Percentiles rank a stretch among this genome's conserved stretches.
phyloP scores from a whole-genome alignment of 106 monocot species.

The Dendrobium chrysotoxum region DNA sequence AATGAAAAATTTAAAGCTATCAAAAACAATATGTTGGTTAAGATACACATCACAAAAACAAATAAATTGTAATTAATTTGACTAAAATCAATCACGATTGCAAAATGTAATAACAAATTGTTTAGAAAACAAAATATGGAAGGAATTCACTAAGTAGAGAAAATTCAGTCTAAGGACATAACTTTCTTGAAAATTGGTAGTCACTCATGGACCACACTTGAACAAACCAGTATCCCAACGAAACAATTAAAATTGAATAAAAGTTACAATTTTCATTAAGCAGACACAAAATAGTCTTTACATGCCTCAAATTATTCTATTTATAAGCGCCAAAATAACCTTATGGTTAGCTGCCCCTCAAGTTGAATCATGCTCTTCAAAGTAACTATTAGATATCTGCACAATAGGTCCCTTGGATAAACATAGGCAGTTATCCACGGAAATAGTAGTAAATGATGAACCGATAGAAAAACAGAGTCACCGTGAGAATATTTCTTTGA shows the following conservation, averaged over 20 bases:
- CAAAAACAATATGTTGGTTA: not conserved
- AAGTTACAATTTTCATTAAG: not conserved
- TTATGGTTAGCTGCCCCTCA: not conserved
- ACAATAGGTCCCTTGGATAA: not conserved
- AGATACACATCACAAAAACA: not conserved
- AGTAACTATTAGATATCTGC: not conserved
- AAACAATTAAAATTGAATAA: not conserved
- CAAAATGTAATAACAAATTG: no score
- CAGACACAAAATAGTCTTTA: not conserved
- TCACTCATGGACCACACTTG: not conserved
- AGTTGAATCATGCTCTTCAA: not conserved
- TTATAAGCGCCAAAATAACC: not conserved
- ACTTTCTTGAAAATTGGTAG: not conserved
- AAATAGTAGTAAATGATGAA: not conserved
- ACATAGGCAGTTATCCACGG: not conserved
- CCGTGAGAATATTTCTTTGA: not conserved
- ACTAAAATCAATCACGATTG: not conserved
- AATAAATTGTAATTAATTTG: not conserved
- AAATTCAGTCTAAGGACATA: not conserved
- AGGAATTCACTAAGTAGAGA: no score
- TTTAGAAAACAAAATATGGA: no score
- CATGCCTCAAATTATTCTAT: not conserved
- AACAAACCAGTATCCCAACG: not conserved
- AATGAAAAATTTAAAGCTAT: no score
- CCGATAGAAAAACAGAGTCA: not conserved